Percentiles rank a stretch among this genome's conserved stretches.
Conservation (phyloP, 192 early-diverging fungal species). For the Dissophora ornata region DNA sequence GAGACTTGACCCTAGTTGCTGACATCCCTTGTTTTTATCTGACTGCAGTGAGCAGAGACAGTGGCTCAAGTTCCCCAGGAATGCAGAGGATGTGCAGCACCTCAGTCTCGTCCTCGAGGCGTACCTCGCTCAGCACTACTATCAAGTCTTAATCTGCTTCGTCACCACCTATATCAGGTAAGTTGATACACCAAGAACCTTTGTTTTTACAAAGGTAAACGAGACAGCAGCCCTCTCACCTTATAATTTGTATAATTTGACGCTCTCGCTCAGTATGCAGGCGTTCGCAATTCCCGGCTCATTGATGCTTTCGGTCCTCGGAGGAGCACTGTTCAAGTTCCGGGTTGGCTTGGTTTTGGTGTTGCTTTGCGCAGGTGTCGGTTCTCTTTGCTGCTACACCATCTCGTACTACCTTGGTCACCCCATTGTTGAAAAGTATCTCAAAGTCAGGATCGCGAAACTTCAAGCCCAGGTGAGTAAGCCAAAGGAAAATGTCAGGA, state of each 20-base stretch:
- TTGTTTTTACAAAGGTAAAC: too few species aligned
- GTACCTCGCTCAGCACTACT: conserved; percentile 60
- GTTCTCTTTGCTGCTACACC: conserved; percentile 61
- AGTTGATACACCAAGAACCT: conserved; percentile 13
- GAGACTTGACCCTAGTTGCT: too few species aligned
- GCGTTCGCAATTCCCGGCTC: conserved; percentile 69
- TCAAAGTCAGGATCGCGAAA: conserved; percentile 55
- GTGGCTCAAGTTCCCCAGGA: conserved; percentile 60
- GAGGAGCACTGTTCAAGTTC: conserved; percentile 65
- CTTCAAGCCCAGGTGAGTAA: conserved; percentile 60
- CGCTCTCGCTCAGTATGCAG: too few species aligned
- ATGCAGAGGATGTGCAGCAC: conserved; percentile 57
- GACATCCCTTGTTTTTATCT: neutral
- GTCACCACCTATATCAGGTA: conserved; percentile 60
- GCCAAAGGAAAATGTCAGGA: neutral
- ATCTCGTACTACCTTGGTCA: conserved; percentile 64
- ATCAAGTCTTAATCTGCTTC: conserved; percentile 57
- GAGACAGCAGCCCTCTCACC: too few species aligned
- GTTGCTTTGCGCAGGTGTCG: conserved; percentile 59
- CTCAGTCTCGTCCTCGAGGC: conserved; percentile 54
- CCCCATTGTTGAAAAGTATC: conserved; percentile 58
- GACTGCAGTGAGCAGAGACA: conserved; percentile 51
- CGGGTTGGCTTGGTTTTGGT: conserved; percentile 61
- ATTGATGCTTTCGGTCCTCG: conserved; percentile 67
- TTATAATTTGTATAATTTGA: too few species aligned